Percentiles rank a stretch among this genome's conserved stretches.
Evolutionary conservation across 208 protist genomes (phyloP).

Genomic region (Tetramitus jugosus): DNA sequence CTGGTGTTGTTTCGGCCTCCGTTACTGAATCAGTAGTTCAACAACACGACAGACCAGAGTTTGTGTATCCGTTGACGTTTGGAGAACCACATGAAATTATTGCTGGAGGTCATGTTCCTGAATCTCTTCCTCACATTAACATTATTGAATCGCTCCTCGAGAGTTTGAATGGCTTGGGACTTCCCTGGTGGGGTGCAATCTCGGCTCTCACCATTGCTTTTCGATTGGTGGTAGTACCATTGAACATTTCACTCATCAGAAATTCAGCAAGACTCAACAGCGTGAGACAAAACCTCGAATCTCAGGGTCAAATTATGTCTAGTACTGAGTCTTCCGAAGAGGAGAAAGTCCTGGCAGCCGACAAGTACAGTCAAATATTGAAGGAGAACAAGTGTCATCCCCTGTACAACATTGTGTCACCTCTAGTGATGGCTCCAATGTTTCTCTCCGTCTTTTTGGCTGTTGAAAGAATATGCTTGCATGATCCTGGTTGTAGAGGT

Average conservation of each 20-base stretch:
- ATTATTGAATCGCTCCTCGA: neutral
- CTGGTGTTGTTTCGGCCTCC: too few relatives aligned
- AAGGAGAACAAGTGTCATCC: constrained; percentile 22
- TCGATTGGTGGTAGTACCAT: too few relatives aligned
- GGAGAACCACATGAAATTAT: neutral
- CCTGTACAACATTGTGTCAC: constrained; percentile 5
- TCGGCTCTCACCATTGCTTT: neutral
- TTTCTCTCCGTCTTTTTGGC: constrained; percentile 4
- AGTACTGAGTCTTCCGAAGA: too few relatives aligned
- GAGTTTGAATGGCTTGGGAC: neutral
- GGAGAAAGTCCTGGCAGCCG: too few relatives aligned
- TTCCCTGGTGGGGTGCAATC: neutral
- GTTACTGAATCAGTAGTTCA: too few relatives aligned
- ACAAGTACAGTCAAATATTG: neutral
- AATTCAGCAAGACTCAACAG: too few relatives aligned
- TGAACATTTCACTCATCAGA: too few relatives aligned
- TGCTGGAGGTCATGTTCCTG: neutral
- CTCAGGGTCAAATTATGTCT: too few relatives aligned
- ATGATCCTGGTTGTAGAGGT: constrained; percentile 2
- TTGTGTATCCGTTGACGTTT: constrained; percentile 9
- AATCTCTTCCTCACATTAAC: neutral
- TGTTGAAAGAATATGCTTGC: constrained; percentile 5
- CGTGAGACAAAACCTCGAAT: too few relatives aligned
- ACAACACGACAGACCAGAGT: too few relatives aligned
- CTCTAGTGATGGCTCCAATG: constrained; percentile 14